Conservation (phyloP, 2,329 filamentous ascomycete species). For the Alternaria longipes region DNA sequence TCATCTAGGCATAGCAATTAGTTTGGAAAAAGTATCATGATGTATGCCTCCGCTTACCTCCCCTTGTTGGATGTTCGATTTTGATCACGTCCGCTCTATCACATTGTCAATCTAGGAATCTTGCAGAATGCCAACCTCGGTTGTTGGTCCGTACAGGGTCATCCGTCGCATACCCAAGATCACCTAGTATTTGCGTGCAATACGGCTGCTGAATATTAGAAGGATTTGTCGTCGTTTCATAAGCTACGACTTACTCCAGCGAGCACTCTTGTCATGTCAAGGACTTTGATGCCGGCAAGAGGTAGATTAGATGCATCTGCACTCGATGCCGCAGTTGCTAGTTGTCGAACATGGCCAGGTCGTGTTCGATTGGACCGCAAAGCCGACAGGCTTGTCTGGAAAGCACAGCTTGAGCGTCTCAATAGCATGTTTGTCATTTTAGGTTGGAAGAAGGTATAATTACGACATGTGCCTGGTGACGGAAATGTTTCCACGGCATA, state of each 20-base stretch:
- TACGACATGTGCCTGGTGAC: conserved; percentile 1
- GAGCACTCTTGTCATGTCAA: conserved; percentile 96
- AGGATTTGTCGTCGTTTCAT: not conserved
- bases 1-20: conserved; percentile 70
- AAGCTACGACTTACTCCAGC: conserved; percentile 75
- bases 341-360: conserved; percentile 37
- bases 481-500: conserved; percentile 15
- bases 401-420: conserved; percentile 26
- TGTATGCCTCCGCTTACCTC: conserved; percentile 27
- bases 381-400: conserved; percentile 12
- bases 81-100: conserved; percentile 93
- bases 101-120: conserved; percentile 26
- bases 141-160: conserved; percentile 46
- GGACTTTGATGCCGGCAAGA: conserved; percentile 83
- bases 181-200: conserved; percentile 94
- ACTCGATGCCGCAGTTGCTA: conserved; percentile 54
- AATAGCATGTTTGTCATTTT: conserved; percentile 26
- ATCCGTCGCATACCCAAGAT: conserved; percentile 77
- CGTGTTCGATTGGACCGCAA: conserved; percentile 21
- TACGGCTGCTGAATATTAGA: conserved; percentile 73
- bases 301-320: conserved; percentile 66
- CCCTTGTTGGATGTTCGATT: conserved; percentile 80
- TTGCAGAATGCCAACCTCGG: conserved; percentile 36
- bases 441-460: conserved; percentile 5
- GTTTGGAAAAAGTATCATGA: not conserved